Conservation (phyloP, 208 protist genomes). For the Trypanosoma conorhini region DNA sequence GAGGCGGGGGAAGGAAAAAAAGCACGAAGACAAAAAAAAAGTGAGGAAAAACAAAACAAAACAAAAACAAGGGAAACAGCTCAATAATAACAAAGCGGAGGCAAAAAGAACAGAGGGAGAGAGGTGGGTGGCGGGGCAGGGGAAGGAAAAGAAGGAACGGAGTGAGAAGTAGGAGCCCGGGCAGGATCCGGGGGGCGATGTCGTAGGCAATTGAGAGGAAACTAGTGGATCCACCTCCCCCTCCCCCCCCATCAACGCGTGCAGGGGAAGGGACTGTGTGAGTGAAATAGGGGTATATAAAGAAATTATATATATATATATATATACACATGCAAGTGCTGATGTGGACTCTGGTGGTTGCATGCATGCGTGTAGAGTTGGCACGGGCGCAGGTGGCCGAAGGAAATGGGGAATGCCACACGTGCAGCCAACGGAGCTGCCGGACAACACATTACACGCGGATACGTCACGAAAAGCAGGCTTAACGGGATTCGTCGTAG, state of each 20-base stretch:
- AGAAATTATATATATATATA: slow-evolving; percentile 24
- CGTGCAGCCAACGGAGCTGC: background rate
- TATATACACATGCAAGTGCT: slow-evolving; percentile 10
- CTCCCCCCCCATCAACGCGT: background rate
- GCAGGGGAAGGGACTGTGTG: background rate
- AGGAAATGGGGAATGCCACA: background rate
- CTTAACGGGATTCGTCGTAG: background rate
- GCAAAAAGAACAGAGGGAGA: slow-evolving; percentile 5
- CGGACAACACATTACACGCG: slow-evolving; percentile 3
- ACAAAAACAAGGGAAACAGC: background rate
- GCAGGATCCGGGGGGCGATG: background rate
- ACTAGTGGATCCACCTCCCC: background rate
- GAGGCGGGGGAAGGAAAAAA: background rate
- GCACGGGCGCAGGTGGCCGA: background rate
- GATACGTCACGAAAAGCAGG: background rate
- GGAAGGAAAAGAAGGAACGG: slow-evolving; percentile 11
- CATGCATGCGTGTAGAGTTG: background rate
- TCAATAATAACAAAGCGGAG: background rate
- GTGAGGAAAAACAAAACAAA: background rate
- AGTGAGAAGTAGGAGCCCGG: background rate
- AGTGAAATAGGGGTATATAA: background rate
- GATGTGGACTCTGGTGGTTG: slow-evolving; percentile 7
- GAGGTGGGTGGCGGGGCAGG: background rate
- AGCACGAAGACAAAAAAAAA: background rate
- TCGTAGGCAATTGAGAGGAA: background rate